Conservation (phyloP, 139 green algal genomes). For the Gonium pectorale region DNA sequence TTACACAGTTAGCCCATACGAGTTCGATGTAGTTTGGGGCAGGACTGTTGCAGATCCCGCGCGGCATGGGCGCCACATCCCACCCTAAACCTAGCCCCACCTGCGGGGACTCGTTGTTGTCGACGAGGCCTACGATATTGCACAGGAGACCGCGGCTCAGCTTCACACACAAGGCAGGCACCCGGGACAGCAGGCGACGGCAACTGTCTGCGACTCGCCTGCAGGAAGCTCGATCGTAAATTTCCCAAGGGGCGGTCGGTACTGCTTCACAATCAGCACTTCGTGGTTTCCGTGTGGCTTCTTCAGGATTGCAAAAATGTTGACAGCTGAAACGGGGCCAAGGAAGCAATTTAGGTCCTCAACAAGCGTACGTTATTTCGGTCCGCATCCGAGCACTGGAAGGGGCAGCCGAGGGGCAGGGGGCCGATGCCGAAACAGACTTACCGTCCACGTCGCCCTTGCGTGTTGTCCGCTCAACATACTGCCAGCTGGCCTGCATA, state of each 20-base stretch:
- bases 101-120: slow-evolving; percentile 30
- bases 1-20: background rate
- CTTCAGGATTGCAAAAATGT: slow-evolving; percentile 42
- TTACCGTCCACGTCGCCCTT: slow-evolving; percentile 38
- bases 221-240: slow-evolving; percentile 39
- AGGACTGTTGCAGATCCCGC: too few relatives aligned
- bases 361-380: too few relatives aligned
- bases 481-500: slow-evolving; percentile 28
- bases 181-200: too few relatives aligned
- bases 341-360: background rate
- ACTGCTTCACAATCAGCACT: slow-evolving; percentile 37
- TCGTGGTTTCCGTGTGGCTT: slow-evolving; percentile 19
- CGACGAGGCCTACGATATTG: slow-evolving; percentile 32
- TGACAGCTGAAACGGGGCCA: slow-evolving; percentile 13
- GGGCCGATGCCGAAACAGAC: background rate
- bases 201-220: slow-evolving; percentile 9
- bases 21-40: too few relatives aligned
- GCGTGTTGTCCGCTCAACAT: slow-evolving; percentile 39
- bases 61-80: too few relatives aligned
- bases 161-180: too few relatives aligned
- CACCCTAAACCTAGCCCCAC: too few relatives aligned
- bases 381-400: too few relatives aligned
- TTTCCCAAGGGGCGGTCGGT: slow-evolving; percentile 30
- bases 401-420: too few relatives aligned
- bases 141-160: too few relatives aligned